phyloP scores from a whole-genome alignment of 805 yeast species.

The Candida xyloterini region DNA sequence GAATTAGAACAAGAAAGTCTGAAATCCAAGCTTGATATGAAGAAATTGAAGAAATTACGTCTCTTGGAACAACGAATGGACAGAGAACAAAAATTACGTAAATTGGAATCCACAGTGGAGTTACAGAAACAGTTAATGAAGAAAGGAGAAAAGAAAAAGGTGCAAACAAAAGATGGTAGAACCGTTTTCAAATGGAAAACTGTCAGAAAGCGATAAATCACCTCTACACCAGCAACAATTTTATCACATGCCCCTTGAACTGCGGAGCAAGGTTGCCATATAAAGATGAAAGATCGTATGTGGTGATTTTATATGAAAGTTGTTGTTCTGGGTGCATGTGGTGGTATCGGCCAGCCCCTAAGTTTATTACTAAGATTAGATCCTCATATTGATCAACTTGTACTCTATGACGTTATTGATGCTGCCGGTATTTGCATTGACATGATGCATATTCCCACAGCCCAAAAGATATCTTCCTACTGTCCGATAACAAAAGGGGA shows the following conservation, averaged over 20 bases:
- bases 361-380: slow-evolving; percentile 74
- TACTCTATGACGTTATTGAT: slow-evolving; percentile 80
- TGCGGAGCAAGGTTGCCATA: slow-evolving; percentile 5
- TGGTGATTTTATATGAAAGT: slow-evolving; percentile 30
- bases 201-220: slow-evolving; percentile 50
- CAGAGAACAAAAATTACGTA: slow-evolving; percentile 63
- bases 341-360: slow-evolving; percentile 92
- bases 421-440: slow-evolving; percentile 88
- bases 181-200: slow-evolving; percentile 81
- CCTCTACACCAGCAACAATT: slow-evolving; percentile 1
- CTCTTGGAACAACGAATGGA: slow-evolving; percentile 62
- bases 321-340: slow-evolving; percentile 84
- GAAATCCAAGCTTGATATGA: slow-evolving; percentile 35
- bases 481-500: slow-evolving; percentile 34
- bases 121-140: slow-evolving; percentile 85
- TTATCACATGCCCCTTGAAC: slow-evolving; percentile 1
- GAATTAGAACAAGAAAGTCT: slow-evolving; percentile 27
- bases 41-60: slow-evolving; percentile 60
- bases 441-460: slow-evolving; percentile 68
- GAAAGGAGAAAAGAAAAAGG: slow-evolving; percentile 81
- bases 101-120: slow-evolving; percentile 71
- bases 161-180: slow-evolving; percentile 62
- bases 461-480: slow-evolving; percentile 39
- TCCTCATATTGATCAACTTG: slow-evolving; percentile 57
- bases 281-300: too few relatives aligned